phyloP scores from a whole-genome alignment of 768 basidiomycete genomes.

The Xerocomellus intermedius region DNA sequence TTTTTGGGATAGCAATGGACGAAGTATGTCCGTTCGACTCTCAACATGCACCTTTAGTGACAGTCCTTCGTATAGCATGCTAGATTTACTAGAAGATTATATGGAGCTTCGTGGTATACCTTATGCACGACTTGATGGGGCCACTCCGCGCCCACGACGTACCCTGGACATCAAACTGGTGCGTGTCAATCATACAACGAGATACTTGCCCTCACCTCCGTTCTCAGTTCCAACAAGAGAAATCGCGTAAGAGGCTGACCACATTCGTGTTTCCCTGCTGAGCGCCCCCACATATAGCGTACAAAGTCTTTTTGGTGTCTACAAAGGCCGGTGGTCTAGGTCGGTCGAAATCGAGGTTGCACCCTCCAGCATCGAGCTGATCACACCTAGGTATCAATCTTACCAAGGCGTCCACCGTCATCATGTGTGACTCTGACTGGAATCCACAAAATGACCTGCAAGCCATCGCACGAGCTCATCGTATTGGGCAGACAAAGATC shows the following conservation, averaged over 20 bases:
- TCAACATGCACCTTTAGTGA: neutral
- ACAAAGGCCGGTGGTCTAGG: slow-evolving; percentile 74
- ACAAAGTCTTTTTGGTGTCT: slow-evolving; percentile 67
- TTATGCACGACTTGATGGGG: slow-evolving; percentile 62
- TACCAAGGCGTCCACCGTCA: slow-evolving; percentile 76
- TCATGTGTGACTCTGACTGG: slow-evolving; percentile 76
- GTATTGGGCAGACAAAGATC: slow-evolving; percentile 72
- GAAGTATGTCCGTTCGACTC: slow-evolving; percentile 28
- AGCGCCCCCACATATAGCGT: slow-evolving; percentile 37
- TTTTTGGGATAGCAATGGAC: slow-evolving; percentile 54
- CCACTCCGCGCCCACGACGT: slow-evolving; percentile 51
- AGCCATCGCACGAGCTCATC: slow-evolving; percentile 82
- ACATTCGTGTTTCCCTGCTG: neutral
- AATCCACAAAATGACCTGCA: slow-evolving; percentile 80
- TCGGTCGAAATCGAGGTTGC: slow-evolving; percentile 19
- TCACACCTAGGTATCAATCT: slow-evolving; percentile 65
- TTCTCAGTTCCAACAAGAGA: slow-evolving; percentile 54
- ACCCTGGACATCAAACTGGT: slow-evolving; percentile 58
- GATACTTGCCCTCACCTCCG: neutral
- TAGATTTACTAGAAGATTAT: slow-evolving; percentile 68
- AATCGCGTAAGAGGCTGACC: slow-evolving; percentile 44
- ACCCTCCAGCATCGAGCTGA: slow-evolving; percentile 14
- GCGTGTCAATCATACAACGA: slow-evolving; percentile 8
- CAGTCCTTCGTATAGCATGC: slow-evolving; percentile 46
- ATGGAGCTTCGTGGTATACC: slow-evolving; percentile 56